A percentile compares a stretch with the other conserved stretches of the same genome.
Conservation (phyloP, 2,329 filamentous ascomycete species). For the Atkinsonella hypoxylon region DNA sequence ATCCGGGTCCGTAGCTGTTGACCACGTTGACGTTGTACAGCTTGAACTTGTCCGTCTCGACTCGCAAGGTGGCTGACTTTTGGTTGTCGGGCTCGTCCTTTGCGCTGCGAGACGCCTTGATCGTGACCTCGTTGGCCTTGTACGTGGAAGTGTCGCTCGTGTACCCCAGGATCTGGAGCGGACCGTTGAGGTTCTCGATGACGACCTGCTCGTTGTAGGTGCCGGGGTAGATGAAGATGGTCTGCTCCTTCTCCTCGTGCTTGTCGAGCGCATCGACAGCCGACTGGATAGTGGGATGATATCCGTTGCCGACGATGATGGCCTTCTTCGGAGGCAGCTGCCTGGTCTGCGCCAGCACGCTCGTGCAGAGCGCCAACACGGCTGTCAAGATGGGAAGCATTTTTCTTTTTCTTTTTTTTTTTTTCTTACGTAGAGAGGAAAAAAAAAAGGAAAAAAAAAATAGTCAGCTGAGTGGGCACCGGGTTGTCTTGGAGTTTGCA, state of each 20-base stretch:
- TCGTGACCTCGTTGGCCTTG: conserved; percentile 43
- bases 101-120: conserved; percentile 26
- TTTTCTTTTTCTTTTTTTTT: neutral
- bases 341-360: neutral
- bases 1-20: conserved; percentile 32
- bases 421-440: neutral
- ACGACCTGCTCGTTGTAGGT: neutral
- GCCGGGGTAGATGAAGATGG: conserved; percentile 1
- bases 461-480: no score
- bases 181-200: conserved; percentile 2
- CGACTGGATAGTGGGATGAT: neutral
- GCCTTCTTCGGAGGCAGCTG: neutral
- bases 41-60: conserved; percentile 36
- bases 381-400: neutral
- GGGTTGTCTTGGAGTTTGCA: no score
- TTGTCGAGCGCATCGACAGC: neutral
- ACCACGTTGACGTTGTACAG: conserved; percentile 48
- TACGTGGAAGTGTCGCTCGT: conserved; percentile 41
- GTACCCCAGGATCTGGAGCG: conserved; percentile 47
- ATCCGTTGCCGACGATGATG: neutral
- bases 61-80: conserved; percentile 31
- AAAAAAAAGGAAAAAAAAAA: no score
- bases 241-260: neutral
- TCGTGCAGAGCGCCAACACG: neutral
- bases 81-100: conserved; percentile 36